A percentile compares a stretch with the other conserved stretches of the same genome.
Evolutionary conservation across 345 rosid species (phyloP).

Genomic region (Gossypium turneri): DNA sequence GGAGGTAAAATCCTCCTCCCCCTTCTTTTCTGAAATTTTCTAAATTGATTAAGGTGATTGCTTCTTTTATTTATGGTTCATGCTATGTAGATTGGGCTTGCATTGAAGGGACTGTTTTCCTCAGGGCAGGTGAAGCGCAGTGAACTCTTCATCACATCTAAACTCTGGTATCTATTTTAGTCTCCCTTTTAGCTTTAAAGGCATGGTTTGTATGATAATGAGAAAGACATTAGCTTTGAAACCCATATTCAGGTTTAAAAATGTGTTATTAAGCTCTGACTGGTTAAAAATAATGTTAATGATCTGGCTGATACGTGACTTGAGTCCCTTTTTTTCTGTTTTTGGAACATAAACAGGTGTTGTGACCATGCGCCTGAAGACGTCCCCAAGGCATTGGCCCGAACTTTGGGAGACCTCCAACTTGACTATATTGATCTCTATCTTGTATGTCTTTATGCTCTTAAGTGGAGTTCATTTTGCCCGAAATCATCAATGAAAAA

Average conservation of each 20-base stretch:
- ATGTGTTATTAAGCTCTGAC: too few species aligned
- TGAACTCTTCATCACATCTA: conserved; percentile 46
- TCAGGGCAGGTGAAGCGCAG: conserved; percentile 39
- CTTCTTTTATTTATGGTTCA: background rate
- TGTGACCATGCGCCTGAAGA: conserved; percentile 52
- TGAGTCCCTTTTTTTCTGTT: background rate
- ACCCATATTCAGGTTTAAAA: too few species aligned
- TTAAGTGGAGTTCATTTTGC: background rate
- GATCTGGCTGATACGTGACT: background rate
- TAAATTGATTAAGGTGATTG: background rate
- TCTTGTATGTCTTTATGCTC: conserved; percentile 29
- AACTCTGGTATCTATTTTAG: conserved; percentile 35
- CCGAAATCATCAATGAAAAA: background rate
- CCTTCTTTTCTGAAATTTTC: background rate
- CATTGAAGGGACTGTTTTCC: conserved; percentile 39
- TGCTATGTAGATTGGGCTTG: conserved; percentile 39
- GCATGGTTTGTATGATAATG: background rate
- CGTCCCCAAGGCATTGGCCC: conserved; percentile 38
- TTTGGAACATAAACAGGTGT: conserved; percentile 29
- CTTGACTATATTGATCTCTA: conserved; percentile 49
- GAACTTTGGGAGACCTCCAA: conserved; percentile 40
- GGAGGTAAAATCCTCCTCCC: conserved; percentile 24
- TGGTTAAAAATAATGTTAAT: too few species aligned
- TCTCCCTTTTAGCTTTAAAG: background rate
- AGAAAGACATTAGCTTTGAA: background rate